phyloP scores from a whole-genome alignment of 768 basidiomycete species.

The Podaxis carcinomalis region DNA sequence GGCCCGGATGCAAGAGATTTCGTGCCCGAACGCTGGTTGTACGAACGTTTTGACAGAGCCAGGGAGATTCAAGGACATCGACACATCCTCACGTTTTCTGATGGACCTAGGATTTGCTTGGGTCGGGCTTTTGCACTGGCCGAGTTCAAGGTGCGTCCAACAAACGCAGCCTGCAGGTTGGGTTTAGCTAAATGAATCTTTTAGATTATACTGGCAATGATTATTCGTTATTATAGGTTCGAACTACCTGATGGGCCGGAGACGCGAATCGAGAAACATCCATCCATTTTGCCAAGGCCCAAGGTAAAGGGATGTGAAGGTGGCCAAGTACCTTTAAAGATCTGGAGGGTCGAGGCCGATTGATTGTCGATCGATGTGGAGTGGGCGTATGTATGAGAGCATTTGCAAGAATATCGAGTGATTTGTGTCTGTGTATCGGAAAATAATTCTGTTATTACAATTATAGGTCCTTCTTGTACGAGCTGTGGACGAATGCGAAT shows the following conservation, averaged over 20 bases:
- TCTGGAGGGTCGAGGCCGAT: slow-evolving; percentile 23
- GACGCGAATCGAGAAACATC: slow-evolving; percentile 32
- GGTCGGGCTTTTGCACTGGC: slow-evolving; percentile 45
- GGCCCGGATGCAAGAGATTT: slow-evolving; percentile 55
- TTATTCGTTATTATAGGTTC: slow-evolving; percentile 39
- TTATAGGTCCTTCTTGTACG: not conserved
- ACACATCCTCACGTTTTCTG: slow-evolving; percentile 47
- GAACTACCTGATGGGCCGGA: slow-evolving; percentile 35
- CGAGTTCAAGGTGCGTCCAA: slow-evolving; percentile 33
- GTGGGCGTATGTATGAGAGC: not conserved
- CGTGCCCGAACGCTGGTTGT: slow-evolving; percentile 63
- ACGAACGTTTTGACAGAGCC: slow-evolving; percentile 22
- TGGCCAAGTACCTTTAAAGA: slow-evolving; percentile 29
- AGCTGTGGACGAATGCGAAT: not conserved
- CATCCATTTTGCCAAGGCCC: slow-evolving; percentile 32
- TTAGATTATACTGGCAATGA: slow-evolving; percentile 38
- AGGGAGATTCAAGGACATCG: slow-evolving; percentile 44
- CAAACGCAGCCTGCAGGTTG: not conserved
- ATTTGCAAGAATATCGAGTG: not conserved
- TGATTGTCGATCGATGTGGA: not conserved
- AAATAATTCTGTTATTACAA: not conserved
- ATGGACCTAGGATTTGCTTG: slow-evolving; percentile 47
- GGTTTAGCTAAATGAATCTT: not conserved
- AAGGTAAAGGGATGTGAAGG: slow-evolving; percentile 31
- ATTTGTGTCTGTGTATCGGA: not conserved